phyloP scores from a whole-genome alignment of 768 basidiomycete genomes.

The Mycena maculata region DNA sequence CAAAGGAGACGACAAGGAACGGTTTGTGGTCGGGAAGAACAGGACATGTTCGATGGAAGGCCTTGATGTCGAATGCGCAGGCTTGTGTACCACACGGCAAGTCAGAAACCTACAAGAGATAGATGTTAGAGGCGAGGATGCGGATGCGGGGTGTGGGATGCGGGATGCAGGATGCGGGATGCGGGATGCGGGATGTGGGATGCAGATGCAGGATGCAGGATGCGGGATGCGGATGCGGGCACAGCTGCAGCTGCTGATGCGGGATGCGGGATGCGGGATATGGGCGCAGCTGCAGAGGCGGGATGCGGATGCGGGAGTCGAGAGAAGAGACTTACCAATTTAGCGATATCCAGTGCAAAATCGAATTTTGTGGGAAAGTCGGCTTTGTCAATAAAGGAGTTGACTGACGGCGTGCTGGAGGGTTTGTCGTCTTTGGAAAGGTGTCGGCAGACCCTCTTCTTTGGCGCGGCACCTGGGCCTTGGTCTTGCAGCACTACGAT shows the following conservation, averaged over 20 bases:
- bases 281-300: too few relatives aligned
- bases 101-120: slow-evolving; percentile 31
- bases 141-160: too few relatives aligned
- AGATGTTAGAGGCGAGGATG: background rate
- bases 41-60: slow-evolving; percentile 38
- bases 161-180: too few relatives aligned
- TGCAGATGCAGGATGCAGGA: background rate
- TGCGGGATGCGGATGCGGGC: background rate
- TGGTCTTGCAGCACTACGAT: slow-evolving; percentile 10
- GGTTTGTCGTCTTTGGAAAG: too few relatives aligned
- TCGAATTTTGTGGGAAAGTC: slow-evolving; percentile 33
- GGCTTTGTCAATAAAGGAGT: slow-evolving; percentile 32
- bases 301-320: too few relatives aligned
- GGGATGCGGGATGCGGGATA: too few relatives aligned
- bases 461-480: slow-evolving; percentile 11
- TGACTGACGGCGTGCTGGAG: background rate
- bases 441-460: too few relatives aligned
- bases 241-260: background rate
- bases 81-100: slow-evolving; percentile 43
- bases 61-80: slow-evolving; percentile 37
- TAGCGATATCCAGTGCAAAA: slow-evolving; percentile 23
- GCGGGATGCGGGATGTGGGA: too few relatives aligned
- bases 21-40: slow-evolving; percentile 36
- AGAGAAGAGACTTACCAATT: slow-evolving; percentile 25
- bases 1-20: slow-evolving; percentile 30